A percentile compares a stretch with the other conserved stretches of the same genome.
Evolutionary conservation across 2,329 filamentous ascomycete species (phyloP).

Genomic region (Zalaria sp.): DNA sequence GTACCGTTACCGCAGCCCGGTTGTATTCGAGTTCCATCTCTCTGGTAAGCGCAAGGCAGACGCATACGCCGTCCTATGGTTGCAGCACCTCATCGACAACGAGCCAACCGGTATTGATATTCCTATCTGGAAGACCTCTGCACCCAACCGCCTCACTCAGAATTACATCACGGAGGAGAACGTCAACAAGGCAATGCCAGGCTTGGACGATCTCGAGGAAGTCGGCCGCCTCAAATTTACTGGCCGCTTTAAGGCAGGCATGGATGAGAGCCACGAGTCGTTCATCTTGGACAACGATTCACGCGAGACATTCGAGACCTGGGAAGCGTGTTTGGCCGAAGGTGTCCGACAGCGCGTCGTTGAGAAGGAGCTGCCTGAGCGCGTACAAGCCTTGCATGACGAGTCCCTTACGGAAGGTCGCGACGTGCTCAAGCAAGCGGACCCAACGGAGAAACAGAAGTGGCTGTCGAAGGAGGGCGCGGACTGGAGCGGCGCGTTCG

Average conservation of each 20-base stretch:
- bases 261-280: conserved; percentile 67
- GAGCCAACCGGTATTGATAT: conserved; percentile 66
- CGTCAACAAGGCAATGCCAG: conserved; percentile 47
- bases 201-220: conserved; percentile 62
- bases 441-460: conserved; percentile 56
- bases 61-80: conserved; percentile 71
- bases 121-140: conserved; percentile 79
- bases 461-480: conserved; percentile 71
- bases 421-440: conserved; percentile 62
- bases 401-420: conserved; percentile 65
- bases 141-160: conserved; percentile 63
- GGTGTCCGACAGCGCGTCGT: conserved; percentile 65
- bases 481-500: conserved; percentile 81
- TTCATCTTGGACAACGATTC: conserved; percentile 81
- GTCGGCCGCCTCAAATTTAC: conserved; percentile 70
- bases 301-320: conserved; percentile 85
- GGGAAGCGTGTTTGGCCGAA: conserved; percentile 83
- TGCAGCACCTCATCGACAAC: conserved; percentile 71
- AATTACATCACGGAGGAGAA: conserved; percentile 85
- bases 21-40: conserved; percentile 75
- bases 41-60: conserved; percentile 55
- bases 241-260: conserved; percentile 76
- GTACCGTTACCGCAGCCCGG: conserved; percentile 75
- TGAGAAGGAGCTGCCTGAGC: conserved; percentile 55
- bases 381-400: conserved; percentile 65